These are phyloP conservation scores for Lepidium sativum DNA, from an alignment of 345 rosid genomes.

Conservation along the genomic window DNA sequence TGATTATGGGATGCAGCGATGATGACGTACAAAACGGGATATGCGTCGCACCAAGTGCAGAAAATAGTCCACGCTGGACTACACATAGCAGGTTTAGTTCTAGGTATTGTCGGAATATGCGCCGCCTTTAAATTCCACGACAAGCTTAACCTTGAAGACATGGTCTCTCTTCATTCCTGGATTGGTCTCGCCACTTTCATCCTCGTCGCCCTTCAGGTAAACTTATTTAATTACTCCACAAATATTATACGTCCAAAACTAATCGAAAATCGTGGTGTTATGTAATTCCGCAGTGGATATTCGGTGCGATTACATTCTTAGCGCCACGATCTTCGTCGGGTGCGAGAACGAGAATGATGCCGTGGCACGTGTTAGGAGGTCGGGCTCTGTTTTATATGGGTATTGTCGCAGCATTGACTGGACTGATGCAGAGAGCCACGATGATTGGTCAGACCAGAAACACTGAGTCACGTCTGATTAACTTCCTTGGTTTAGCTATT, in stretches of 20 bases:
- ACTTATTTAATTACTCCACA: neutral
- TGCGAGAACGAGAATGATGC: conserved; percentile 32
- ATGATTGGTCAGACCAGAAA: conserved; percentile 10
- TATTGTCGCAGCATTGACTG: conserved; percentile 73
- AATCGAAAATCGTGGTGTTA: neutral
- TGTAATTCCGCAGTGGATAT: conserved; percentile 46
- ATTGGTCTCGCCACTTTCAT: conserved; percentile 58
- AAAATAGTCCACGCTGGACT: conserved; percentile 51
- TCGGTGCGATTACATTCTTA: conserved; percentile 45
- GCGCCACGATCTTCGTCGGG: conserved; percentile 4
- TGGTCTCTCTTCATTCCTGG: conserved; percentile 83
- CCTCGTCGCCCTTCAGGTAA: conserved; percentile 63
- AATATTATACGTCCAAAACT: too few relatives aligned
- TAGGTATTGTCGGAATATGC: conserved; percentile 61
- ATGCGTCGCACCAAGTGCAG: conserved; percentile 17
- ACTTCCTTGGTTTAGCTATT: conserved; percentile 55
- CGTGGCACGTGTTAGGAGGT: conserved; percentile 74
- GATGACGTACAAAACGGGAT: conserved; percentile 69
- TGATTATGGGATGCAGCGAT: conserved; percentile 40
- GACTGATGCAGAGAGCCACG: conserved; percentile 48
- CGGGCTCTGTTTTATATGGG: conserved; percentile 67
- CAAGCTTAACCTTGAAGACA: conserved; percentile 31
- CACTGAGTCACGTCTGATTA: conserved; percentile 52
- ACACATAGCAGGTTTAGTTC: conserved; percentile 42
- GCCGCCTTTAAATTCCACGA: conserved; percentile 83